These are phyloP conservation scores for Daldinia concentrica DNA, from an alignment of 495 filamentous ascomycete genomes.

Conservation along the genomic window DNA sequence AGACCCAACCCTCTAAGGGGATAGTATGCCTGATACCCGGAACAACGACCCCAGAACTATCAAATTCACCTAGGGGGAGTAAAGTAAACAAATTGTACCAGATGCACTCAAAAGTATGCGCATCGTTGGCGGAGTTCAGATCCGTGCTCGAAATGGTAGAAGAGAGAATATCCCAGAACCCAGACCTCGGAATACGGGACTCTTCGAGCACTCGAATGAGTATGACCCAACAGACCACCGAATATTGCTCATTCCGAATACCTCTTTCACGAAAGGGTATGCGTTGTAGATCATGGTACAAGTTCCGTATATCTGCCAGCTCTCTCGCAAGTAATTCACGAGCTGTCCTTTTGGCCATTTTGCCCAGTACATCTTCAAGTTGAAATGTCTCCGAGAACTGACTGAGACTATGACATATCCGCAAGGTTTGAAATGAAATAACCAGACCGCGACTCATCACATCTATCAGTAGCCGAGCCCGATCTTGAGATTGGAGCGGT, in stretches of 20 bases:
- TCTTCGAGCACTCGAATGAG: conserved; percentile 66
- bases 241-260: conserved; percentile 65
- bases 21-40: conserved; percentile 63
- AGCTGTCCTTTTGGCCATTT: conserved; percentile 49
- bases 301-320: conserved; percentile 60
- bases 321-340: conserved; percentile 58
- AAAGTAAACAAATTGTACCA: conserved; percentile 82
- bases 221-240: conserved; percentile 73
- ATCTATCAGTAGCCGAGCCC: conserved; percentile 37
- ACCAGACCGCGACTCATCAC: conserved; percentile 44
- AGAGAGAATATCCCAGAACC: conserved; percentile 69
- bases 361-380: conserved; percentile 56
- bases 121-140: conserved; percentile 50
- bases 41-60: conserved; percentile 69
- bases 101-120: conserved; percentile 67
- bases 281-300: conserved; percentile 70
- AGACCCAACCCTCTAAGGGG: conserved; percentile 74
- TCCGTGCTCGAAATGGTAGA: conserved; percentile 50
- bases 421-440: conserved; percentile 46
- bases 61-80: conserved; percentile 80
- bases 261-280: conserved; percentile 68
- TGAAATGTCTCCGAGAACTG: conserved; percentile 46
- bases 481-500: conserved; percentile 10
- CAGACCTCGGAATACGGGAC: conserved; percentile 52
- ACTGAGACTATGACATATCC: conserved; percentile 45